These are phyloP conservation scores for Osmanthus fragrans DNA, from an alignment of 257 asterid genomes.

Conservation along the genomic window DNA sequence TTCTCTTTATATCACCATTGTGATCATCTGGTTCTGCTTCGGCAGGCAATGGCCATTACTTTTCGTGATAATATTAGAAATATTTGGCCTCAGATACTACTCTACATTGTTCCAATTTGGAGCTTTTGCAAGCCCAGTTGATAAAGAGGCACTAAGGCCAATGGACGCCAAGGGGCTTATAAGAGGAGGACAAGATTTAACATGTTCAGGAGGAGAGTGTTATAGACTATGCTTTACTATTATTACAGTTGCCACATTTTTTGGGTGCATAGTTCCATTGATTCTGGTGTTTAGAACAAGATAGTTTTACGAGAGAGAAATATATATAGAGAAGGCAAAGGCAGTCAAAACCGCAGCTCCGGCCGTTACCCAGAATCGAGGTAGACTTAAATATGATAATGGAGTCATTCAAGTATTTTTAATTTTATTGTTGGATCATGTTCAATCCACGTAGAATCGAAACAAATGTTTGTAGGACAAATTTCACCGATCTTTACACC, in stretches of 20 bases:
- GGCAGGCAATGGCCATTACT: slow-evolving; percentile 60
- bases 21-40: slow-evolving; percentile 50
- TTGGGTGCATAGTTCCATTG: slow-evolving; percentile 33
- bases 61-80: slow-evolving; percentile 48
- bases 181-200: slow-evolving; percentile 30
- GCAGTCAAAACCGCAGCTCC: background rate
- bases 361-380: too few relatives aligned
- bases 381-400: too few relatives aligned
- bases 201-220: slow-evolving; percentile 39
- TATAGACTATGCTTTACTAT: slow-evolving; percentile 34
- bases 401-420: too few relatives aligned
- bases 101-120: slow-evolving; percentile 40
- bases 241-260: too few relatives aligned
- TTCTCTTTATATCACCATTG: slow-evolving; percentile 38
- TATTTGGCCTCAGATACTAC: slow-evolving; percentile 49
- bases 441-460: too few relatives aligned
- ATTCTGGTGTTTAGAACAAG: slow-evolving; percentile 42
- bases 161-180: slow-evolving; percentile 27
- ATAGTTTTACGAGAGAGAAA: slow-evolving; percentile 41
- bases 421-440: too few relatives aligned
- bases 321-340: slow-evolving; percentile 29
- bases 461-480: too few relatives aligned
- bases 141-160: slow-evolving; percentile 38
- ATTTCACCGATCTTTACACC: too few relatives aligned
- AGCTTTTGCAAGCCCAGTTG: slow-evolving; percentile 40